Percentiles rank a stretch among this genome's conserved stretches.
phyloP scores from a whole-genome alignment of 1,139 yeast species.

The Yamadazyma membranifaciens region DNA sequence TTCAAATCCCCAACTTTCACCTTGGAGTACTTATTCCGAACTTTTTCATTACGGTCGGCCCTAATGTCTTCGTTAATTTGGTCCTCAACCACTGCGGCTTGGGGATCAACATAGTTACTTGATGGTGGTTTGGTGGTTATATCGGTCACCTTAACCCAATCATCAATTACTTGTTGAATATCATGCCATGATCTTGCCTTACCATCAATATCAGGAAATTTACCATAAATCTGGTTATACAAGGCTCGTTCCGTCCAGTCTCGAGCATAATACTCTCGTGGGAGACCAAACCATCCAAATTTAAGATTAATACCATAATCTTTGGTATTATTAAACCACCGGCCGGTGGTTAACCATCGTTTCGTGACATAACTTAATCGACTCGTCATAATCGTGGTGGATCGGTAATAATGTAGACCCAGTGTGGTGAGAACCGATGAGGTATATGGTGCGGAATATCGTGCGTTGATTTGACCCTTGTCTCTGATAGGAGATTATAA shows the following conservation, averaged over 20 bases:
- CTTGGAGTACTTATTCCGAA: background rate
- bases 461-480: slow-evolving; percentile 1
- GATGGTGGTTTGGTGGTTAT: background rate
- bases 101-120: background rate
- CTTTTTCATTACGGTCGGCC: background rate
- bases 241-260: slow-evolving; percentile 27
- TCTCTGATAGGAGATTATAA: slow-evolving; percentile 2
- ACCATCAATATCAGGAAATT: slow-evolving; percentile 11
- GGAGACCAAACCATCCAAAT: slow-evolving; percentile 36
- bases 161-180: slow-evolving; percentile 22
- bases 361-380: too few species aligned
- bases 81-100: background rate
- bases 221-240: slow-evolving; percentile 10
- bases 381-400: too few species aligned
- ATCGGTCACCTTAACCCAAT: slow-evolving; percentile 21
- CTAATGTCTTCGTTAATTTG: background rate
- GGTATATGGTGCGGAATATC: slow-evolving; percentile 1
- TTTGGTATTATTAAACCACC: background rate
- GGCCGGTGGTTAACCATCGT: background rate
- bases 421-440: background rate
- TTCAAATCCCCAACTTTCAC: background rate
- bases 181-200: slow-evolving; percentile 7
- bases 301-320: slow-evolving; percentile 23
- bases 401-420: too few species aligned
- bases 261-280: slow-evolving; percentile 24